These are phyloP conservation scores for Yamadazyma scolyti DNA, from an alignment of 805 yeast species.

Conservation along the genomic window DNA sequence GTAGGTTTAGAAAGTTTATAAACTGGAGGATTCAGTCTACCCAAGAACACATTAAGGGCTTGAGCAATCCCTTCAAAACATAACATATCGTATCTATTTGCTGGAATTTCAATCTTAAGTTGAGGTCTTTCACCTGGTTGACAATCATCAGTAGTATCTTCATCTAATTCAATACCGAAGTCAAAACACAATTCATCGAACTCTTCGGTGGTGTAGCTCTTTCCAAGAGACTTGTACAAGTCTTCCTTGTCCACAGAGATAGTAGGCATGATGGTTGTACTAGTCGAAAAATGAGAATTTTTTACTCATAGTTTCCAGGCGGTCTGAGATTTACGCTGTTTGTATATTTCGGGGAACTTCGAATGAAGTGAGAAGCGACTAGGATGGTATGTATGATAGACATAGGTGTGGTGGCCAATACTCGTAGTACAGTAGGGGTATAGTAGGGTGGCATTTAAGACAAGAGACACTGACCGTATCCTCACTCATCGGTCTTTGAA, in stretches of 20 bases:
- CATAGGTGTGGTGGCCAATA: too few relatives aligned
- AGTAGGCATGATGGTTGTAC: slow-evolving; percentile 99
- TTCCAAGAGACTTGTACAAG: slow-evolving; percentile 72
- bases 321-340: slow-evolving; percentile 4
- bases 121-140: slow-evolving; percentile 87
- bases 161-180: slow-evolving; percentile 96
- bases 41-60: slow-evolving; percentile 87
- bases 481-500: too few relatives aligned
- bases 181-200: slow-evolving; percentile 97
- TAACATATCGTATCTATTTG: slow-evolving; percentile 96
- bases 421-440: too few relatives aligned
- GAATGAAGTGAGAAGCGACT: too few relatives aligned
- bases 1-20: slow-evolving; percentile 64
- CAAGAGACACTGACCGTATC: too few relatives aligned
- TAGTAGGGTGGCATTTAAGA: too few relatives aligned
- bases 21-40: slow-evolving; percentile 59
- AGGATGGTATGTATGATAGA: too few relatives aligned
- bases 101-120: slow-evolving; percentile 94
- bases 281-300: too few relatives aligned
- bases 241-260: slow-evolving; percentile 93
- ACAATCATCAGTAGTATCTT: slow-evolving; percentile 85
- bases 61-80: slow-evolving; percentile 98
- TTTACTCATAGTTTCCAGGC: not conserved
- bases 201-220: slow-evolving; percentile 68
- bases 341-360: too few relatives aligned